These are phyloP conservation scores for Plectosphaerella plurivora DNA, from an alignment of 2,329 filamentous ascomycete species.

Conservation along the genomic window DNA sequence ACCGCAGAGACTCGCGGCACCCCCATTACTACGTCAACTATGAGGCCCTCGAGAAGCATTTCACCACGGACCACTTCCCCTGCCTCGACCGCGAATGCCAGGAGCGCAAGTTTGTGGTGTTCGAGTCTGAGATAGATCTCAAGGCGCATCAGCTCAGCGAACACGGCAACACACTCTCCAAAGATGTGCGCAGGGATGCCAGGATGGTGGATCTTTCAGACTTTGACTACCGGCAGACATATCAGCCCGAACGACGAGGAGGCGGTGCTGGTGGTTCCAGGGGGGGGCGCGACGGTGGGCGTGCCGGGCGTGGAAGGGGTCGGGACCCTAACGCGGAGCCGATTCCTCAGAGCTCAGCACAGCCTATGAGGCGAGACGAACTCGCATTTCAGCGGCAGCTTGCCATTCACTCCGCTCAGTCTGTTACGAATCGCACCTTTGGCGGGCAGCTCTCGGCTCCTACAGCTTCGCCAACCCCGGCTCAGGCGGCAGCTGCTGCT, in stretches of 20 bases:
- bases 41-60: slow-evolving; percentile 79
- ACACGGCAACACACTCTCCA: slow-evolving; percentile 76
- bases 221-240: slow-evolving; percentile 75
- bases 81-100: slow-evolving; percentile 83
- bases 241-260: slow-evolving; percentile 56
- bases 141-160: slow-evolving; percentile 87
- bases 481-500: slow-evolving; percentile 10
- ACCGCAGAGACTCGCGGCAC: slow-evolving; percentile 62
- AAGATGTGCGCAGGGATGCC: slow-evolving; percentile 78
- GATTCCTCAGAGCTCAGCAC: slow-evolving; percentile 70
- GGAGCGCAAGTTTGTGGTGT: slow-evolving; percentile 97
- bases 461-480: slow-evolving; percentile 23
- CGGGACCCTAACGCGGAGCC: slow-evolving; percentile 85
- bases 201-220: slow-evolving; percentile 80
- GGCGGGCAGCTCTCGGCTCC: slow-evolving; percentile 73
- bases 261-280: slow-evolving; percentile 39
- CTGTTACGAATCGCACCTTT: slow-evolving; percentile 74
- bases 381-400: slow-evolving; percentile 88
- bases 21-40: slow-evolving; percentile 94
- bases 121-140: slow-evolving; percentile 89
- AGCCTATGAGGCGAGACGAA: slow-evolving; percentile 79
- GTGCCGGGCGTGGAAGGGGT: slow-evolving; percentile 52
- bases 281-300: slow-evolving; percentile 31
- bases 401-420: slow-evolving; percentile 85
- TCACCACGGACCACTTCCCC: slow-evolving; percentile 79